Evolutionary conservation across 345 rosid species (phyloP).

Genomic region (Boechera retrofracta): DNA sequence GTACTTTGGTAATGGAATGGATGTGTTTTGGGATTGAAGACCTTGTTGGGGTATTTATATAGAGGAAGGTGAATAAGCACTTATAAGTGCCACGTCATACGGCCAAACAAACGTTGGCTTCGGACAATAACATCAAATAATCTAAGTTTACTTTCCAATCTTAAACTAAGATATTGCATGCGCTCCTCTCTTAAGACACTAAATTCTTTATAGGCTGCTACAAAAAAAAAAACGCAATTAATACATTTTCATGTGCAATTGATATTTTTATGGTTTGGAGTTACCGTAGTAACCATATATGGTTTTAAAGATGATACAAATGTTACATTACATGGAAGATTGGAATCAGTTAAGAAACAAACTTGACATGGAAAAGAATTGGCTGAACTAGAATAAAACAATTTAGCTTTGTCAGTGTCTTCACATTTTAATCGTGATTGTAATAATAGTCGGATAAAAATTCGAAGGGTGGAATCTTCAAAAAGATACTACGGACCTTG

Average conservation of each 20-base stretch:
- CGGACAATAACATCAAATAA: slow-evolving; percentile 26
- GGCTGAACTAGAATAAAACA: background rate
- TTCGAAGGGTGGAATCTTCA: background rate
- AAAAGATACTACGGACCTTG: background rate
- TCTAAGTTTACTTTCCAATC: slow-evolving; percentile 14
- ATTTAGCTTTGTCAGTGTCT: background rate
- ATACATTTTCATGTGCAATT: slow-evolving; percentile 9
- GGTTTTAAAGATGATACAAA: background rate
- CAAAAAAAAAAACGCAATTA: background rate
- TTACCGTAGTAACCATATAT: no score
- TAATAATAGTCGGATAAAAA: background rate
- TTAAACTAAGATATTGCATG: slow-evolving; percentile 35
- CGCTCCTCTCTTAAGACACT: slow-evolving; percentile 29
- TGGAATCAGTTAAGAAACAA: background rate
- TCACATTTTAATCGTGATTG: slow-evolving; percentile 18
- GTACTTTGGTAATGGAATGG: slow-evolving; percentile 25
- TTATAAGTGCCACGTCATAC: slow-evolving; percentile 50
- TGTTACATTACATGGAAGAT: background rate
- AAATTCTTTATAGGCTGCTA: background rate
- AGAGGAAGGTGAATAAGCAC: slow-evolving; percentile 36
- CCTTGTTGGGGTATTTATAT: slow-evolving; percentile 50
- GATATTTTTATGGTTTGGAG: no score
- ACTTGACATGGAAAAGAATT: background rate
- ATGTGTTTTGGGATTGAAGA: slow-evolving; percentile 28
- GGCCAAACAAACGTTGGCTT: slow-evolving; percentile 30